Base-by-base conservation (phyloP, 2,329 filamentous ascomycete genomes). In the Aspergillus neoniger region DNA sequence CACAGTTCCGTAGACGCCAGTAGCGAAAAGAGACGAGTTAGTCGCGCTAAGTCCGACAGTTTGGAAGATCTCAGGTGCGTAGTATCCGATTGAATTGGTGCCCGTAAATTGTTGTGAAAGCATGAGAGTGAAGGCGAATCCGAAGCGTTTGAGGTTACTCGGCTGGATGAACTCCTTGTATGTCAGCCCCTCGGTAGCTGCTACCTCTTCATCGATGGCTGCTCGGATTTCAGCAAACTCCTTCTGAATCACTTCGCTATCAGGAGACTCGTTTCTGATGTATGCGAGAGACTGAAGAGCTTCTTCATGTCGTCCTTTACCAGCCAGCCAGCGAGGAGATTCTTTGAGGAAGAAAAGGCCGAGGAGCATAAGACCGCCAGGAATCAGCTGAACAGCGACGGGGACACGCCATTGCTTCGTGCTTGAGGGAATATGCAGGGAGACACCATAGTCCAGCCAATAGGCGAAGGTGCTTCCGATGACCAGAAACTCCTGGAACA, bases 401-500 rank as follows among this genome's bases (percentile, higher is more conserved):
- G 82, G 82, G 4, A 83, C 73, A 7, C 82, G 78, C 82, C 82
- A 85, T 69, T 84, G 83, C n/a, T 74, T 76, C 2, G 80, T 77
- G 39, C 76, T 75, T 4, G 76, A 70, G 10, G 69, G 74, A 55
- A 83, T 77, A 52, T 79, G 76, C 25, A 78, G 71, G 19, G 76
- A 70, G 49, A 83, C 81, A 38, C 82, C 81, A 63, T 83, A 84
- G 68, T 83, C 82, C 57, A 84, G 77, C 72, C 82, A 84, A 72
- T 83, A 83, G 38, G 79, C 78, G 17, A 83, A 70, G 54, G 80
- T 82, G 21, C 82, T 82, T 54, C 74, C 73, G 21, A 76, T 74
- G 15, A 76, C 74, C 15, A 76, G 64, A 58, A 77, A 76, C 54
- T 74, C 72, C 61, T 76, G 73, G 65, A 77, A 76, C 4, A 76